Conservation (phyloP, 176 grass and related monocot species). For the Thinopyrum elongatum region DNA sequence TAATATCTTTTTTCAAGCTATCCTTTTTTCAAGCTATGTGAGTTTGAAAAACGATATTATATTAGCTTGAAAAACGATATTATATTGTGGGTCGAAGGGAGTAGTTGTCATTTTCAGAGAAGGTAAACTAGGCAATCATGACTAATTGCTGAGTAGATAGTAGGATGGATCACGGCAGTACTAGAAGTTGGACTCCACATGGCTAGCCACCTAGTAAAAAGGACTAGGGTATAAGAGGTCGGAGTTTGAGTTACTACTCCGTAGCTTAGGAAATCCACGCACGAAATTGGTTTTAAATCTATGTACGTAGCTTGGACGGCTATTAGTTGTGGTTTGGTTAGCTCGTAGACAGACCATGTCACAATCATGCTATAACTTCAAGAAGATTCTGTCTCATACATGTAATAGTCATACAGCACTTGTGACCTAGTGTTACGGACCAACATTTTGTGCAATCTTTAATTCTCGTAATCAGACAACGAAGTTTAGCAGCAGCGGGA, state of each 20-base stretch:
- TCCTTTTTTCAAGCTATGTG: too few species aligned
- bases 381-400: background rate
- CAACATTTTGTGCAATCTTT: background rate
- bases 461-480: background rate
- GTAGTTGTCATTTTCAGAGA: conserved; percentile 2
- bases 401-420: background rate
- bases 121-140: background rate
- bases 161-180: conserved; percentile 1
- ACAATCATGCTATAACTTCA: conserved; percentile 15
- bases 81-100: too few species aligned
- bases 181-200: background rate
- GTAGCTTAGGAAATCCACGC: conserved; percentile 15
- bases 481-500: conserved; percentile 1
- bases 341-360: background rate
- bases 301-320: conserved; percentile 21
- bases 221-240: background rate
- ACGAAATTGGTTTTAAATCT: background rate
- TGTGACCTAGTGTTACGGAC: background rate
- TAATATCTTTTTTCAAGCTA: too few species aligned
- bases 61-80: too few species aligned
- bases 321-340: background rate
- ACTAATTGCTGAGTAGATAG: background rate
- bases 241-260: background rate
- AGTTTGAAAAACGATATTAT: too few species aligned
- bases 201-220: background rate